Base-by-base conservation (phyloP, 2,329 filamentous ascomycete genomes). In the Alternaria incomplexa region DNA sequence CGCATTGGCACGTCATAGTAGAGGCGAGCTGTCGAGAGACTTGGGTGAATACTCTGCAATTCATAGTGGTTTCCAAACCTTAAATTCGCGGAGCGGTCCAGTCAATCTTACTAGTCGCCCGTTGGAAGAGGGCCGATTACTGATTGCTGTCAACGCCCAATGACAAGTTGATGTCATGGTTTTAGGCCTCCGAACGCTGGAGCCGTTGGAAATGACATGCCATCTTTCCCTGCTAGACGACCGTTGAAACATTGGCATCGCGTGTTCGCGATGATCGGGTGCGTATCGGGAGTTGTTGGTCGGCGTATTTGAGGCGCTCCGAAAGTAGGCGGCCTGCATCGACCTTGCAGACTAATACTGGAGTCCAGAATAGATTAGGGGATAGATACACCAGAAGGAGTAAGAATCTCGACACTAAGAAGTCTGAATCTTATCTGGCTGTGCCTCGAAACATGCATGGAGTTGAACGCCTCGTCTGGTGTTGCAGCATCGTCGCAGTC, bases 81-180 rank as follows among this genome's bases (percentile, higher is more conserved):
- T 26, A 36, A 26, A 22, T 32, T 36, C 6, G 30, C 52, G 12
- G 15, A 26, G 23, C 17, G 22, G 36, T 28, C 23, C 36, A 53
- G 56, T 53, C 43, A 32, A 47, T 54, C 40, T 59, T 36, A 36
- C 45, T 43, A 50, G 52, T 40, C 52, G 45, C 30, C 44, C 44
- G 44, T 48, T 61, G 45, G n/a, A 51, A 46, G 48, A 61, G 54
- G 58, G 20, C 54, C 58, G 58, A 61, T 46, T 28, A 58, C 28
- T 22, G 8, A 25, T 23, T 36, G 5, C 32, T 6, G 36, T 4
- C 10, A 12, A 28, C n/a, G 26, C 22, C 36, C 54, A 45, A 48
- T 40, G 51, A 46, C 13, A 30, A 56, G 30, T 40, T 60, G 30
- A 13, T 30, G 50, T 40, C 43, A 20, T 13, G 25, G 46, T 26